Base-by-base conservation (phyloP, 257 asterid species). In the Gynochthodes officinalis region DNA sequence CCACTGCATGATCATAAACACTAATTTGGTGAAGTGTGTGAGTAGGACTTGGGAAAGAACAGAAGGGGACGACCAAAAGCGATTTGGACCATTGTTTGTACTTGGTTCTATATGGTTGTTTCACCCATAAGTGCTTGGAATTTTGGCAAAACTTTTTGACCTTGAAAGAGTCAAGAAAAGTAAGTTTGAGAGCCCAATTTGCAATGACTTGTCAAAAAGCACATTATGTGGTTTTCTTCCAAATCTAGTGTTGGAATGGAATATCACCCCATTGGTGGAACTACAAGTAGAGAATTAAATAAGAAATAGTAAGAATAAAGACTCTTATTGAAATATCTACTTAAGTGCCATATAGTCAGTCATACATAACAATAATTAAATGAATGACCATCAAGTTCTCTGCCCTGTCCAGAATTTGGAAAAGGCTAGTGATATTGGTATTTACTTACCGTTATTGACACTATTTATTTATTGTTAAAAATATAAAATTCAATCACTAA, bases 41-140 rank as follows among this genome's bases (percentile, higher is more conserved):
- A 62, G 18, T 18, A 69, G 21, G 73, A 49, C 62, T 69, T 50
- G 58, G 73, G 43, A 69, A 69, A 69, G 53, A 64, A 65, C 64
- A 2, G 32, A 53, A 53, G 21, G 54, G 39, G 13, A 23, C 39
- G 27, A 25, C 70, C 40, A 44, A 42, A 25, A 28, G 39, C 14
- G 39, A 42, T 65, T 43, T 44, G 57, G 52, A 37, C 59, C 67
- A 70, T 70, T 54, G 19, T 7, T 70, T 39, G 32, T 69, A 69
- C 73, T 53, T 53, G 33, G 49, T 67, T 70, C 65, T 28, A 13
- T 72, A 61, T 72, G 19, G 0, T 28, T 27, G 40, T 42, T 71
- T 59, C 37, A 59, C 49, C 35, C 49, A 14, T 6, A 16, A 72
- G 62, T 46, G 70, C 44, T 72, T 72, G 70, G 52, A 61, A 72